Evolutionary conservation across 2,329 filamentous ascomycete genomes (phyloP), one percentile per base, ranked within the genome.

Genomic region (Allantophomopsis lycopodina): DNA sequence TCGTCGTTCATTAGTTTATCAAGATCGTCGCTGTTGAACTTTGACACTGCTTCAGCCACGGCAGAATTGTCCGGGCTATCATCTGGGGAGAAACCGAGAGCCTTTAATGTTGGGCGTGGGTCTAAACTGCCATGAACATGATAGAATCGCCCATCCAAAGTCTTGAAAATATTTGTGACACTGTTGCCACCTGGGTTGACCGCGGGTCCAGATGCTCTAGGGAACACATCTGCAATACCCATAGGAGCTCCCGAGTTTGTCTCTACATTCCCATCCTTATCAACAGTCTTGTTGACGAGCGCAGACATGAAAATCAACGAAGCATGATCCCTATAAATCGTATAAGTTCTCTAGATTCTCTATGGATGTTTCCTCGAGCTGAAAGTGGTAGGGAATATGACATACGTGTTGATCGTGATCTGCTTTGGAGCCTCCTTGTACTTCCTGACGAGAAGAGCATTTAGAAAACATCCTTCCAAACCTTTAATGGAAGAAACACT

Each of bases 401-500:
- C 56, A 48, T 38, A 63, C 60, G 65, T 69, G 43, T 71, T 63
- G 42, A 71, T 69, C 1, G 57, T 54, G 6, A 66, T 54, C 15
- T 60, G 53, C 14, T 58, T 50, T 0, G 63, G 56, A 12, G 58
- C 52, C 4, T 60, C 18, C 0, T 52, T 51, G 43, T 71, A 71
- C 43, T 69, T 69, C n/a, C 55, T 54, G 37, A 59, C 56, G 7
- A 71, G 40, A 8, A 71, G 50, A 1, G 57, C 55, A 36, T 61
- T 63, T 20, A 70, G 45, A 44, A 69, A 55, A 0, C 60, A 58
- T 7, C 65, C 67, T 47, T 71, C 66, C 14, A 68, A 51, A 1
- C 55, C 67, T 47, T 70, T 71, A 20, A 71, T 45, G 2, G 65
- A 55, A 0, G 67, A 60, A 1, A 69, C 62, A 36, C 66, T 69